Evolutionary conservation across 1,284 basidiomycete species (phyloP), one percentile per base, ranked within the genome.

Genomic region (Fistulinella cinereoalba): DNA sequence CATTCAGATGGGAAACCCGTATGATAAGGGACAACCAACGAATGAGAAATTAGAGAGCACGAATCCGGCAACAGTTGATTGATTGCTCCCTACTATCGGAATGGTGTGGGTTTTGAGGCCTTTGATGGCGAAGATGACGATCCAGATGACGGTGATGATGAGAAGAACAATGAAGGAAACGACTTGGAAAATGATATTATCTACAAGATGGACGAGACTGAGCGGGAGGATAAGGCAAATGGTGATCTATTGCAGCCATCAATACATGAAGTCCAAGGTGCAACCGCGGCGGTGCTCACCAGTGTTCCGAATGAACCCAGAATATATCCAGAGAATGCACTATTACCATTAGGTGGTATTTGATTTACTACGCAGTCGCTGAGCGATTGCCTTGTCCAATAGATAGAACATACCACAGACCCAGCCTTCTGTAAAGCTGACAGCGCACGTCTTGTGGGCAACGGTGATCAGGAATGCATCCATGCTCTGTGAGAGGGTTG

Each of bases 391-490:
- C 34, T 2, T 19, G 23, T 10, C 4, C 10, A 15, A 44, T 15
- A 32, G 19, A 47, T 2, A 25, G n/a, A 31, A 50, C 46, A 13
- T 33, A 60, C 57, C 49, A 27, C 60, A 59, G 22, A 58, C 42
- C 55, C 57, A 60, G 7, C 57, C 60, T 2, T 56, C 28, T 2
- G 49, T 31, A 33, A 62, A 62, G 36, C 60, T 59, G 41, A 59
- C 24, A n/a, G 60, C 57, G 7, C 60, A 59, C 1, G 57, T 62
- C 41, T 62, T 61, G 40, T 56, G 58, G 39, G 53, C 57, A 27
- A 59, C 46, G n/a, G 31, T 44, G 37, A 62, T 38, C 25, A 62
- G 60, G 22, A 59, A 58, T 8, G 52, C 48, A 22, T 62, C 60
- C 60, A 59, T 62, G 32, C 46, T 53, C 57, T 59, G 15, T 8